These are phyloP conservation scores for Epichloe typhina DNA, from an alignment of 2,329 filamentous ascomycete genomes.

Conservation along the genomic window DNA sequence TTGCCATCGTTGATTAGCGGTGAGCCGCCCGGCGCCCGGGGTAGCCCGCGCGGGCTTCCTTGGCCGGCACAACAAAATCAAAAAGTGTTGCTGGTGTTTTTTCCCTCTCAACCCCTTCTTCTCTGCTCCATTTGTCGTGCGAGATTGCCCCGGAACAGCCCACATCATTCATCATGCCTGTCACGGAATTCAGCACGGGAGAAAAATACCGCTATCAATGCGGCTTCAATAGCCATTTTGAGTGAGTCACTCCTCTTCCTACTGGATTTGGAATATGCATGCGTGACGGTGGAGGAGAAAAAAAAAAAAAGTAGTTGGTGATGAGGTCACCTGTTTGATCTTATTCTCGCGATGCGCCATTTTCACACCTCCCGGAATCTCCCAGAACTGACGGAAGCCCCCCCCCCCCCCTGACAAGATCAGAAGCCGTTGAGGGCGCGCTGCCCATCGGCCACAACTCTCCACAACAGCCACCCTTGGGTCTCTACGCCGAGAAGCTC, in stretches of 20 bases:
- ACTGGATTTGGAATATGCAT: neutral
- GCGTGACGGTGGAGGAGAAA: too few species aligned
- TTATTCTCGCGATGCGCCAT: too few species aligned
- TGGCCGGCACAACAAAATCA: neutral
- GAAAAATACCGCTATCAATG: constrained; percentile 63
- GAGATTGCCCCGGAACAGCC: neutral
- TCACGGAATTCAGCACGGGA: constrained; percentile 31
- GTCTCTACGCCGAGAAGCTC: constrained; percentile 71
- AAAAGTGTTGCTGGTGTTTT: neutral
- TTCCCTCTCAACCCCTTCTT: neutral
- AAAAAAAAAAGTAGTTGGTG: too few species aligned
- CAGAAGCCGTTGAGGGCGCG: constrained; percentile 62
- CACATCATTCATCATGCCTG: constrained; percentile 28
- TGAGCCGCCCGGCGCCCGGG: neutral
- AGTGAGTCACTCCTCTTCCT: constrained; percentile 37
- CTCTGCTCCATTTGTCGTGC: neutral
- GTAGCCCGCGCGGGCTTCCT: neutral
- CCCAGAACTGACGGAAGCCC: neutral
- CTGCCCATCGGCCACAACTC: constrained; percentile 67
- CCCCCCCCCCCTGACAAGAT: constrained; percentile 35
- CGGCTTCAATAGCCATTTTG: constrained; percentile 65
- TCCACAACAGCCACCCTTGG: constrained; percentile 65
- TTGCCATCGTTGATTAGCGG: neutral
- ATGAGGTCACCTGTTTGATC: too few species aligned
- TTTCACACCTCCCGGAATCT: too few species aligned